phyloP scores from a whole-genome alignment of 176 grass and related monocot genomes.

The Ananas comosus region DNA sequence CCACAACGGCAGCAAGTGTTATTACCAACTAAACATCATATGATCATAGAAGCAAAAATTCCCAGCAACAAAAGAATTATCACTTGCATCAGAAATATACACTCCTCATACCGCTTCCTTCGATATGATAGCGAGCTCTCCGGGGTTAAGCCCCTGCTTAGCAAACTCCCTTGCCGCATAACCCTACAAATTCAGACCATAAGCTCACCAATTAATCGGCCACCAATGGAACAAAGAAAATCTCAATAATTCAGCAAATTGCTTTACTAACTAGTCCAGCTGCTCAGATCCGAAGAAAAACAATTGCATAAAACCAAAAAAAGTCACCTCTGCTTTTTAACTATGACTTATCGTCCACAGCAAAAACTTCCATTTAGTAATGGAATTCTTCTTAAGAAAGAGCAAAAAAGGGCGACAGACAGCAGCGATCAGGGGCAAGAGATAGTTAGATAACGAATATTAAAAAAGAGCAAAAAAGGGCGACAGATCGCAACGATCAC shows the following conservation, averaged over 20 bases:
- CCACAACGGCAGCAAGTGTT: background rate
- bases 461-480: no score
- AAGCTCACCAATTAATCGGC: background rate
- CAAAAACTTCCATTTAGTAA: no score
- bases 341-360: no score
- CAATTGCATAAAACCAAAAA: no score
- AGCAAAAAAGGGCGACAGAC: no score
- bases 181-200: slow-evolving; percentile 35
- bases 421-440: no score
- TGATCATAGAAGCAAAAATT: background rate
- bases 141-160: slow-evolving; percentile 59
- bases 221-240: background rate
- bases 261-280: background rate
- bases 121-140: slow-evolving; percentile 91
- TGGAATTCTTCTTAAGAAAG: no score
- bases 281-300: no score
- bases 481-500: no score
- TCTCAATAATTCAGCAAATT: background rate
- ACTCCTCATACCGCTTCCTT: slow-evolving; percentile 68
- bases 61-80: background rate
- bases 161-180: slow-evolving; percentile 83
- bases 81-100: background rate
- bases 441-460: no score
- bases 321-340: no score
- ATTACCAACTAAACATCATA: background rate